phyloP scores from a whole-genome alignment of 768 basidiomycete species.

The Lactarius pseudohatsudake region DNA sequence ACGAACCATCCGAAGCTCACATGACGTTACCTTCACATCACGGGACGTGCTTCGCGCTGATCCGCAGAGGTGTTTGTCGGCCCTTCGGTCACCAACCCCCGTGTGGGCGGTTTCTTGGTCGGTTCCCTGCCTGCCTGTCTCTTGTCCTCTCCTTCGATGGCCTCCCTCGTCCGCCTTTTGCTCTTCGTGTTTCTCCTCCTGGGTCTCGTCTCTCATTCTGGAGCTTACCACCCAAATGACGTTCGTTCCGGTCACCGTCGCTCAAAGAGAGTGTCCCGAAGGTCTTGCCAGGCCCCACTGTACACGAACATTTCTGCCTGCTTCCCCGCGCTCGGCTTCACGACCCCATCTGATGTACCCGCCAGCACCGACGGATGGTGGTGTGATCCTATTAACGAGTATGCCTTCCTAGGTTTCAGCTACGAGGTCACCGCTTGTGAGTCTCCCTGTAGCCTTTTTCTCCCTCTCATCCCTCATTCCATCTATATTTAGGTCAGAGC shows the following conservation, averaged over 20 bases:
- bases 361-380: slow-evolving; percentile 38
- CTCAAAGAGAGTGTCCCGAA: slow-evolving; percentile 2
- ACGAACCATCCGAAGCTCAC: slow-evolving; percentile 1
- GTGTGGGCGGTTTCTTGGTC: neutral
- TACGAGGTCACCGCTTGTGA: slow-evolving; percentile 67
- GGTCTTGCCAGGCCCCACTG: slow-evolving; percentile 4
- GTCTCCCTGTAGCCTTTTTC: slow-evolving; percentile 27
- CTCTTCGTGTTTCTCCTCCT: slow-evolving; percentile 1
- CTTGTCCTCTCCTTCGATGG: neutral
- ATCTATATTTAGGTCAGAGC: slow-evolving; percentile 52
- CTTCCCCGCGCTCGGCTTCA: slow-evolving; percentile 46
- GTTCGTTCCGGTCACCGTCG: neutral
- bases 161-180: neutral
- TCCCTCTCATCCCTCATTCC: neutral
- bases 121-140: neutral
- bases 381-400: slow-evolving; percentile 62
- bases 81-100: neutral
- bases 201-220: neutral
- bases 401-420: slow-evolving; percentile 74
- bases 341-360: slow-evolving; percentile 54
- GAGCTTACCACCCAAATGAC: neutral
- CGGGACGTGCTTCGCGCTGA: slow-evolving; percentile 3
- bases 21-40: neutral
- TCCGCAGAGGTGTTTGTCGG: neutral
- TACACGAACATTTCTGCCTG: slow-evolving; percentile 30